phyloP scores from a whole-genome alignment of 108 stramenopile species.

The Cyclotella choctawhatcheeana region DNA sequence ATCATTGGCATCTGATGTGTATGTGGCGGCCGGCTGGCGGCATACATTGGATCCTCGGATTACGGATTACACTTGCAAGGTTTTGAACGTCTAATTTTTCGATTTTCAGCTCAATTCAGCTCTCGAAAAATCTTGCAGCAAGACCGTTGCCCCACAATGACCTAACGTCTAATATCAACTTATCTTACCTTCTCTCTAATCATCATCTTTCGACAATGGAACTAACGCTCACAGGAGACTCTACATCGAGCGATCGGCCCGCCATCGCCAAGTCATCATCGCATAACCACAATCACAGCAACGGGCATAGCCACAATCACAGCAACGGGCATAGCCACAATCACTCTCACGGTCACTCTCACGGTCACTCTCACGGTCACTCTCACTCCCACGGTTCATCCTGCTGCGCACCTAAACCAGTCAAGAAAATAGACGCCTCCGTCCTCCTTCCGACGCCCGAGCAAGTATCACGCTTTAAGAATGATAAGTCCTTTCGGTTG shows the following conservation, averaged over 20 bases:
- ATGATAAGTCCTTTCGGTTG: conserved; percentile 38
- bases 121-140: too few species aligned
- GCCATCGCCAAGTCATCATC: not conserved
- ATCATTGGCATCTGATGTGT: too few species aligned
- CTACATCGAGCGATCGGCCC: conserved; percentile 41
- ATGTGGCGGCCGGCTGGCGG: too few species aligned
- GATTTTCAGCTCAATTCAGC: too few species aligned
- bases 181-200: too few species aligned
- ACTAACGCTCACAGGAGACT: conserved; percentile 76
- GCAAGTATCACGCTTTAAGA: conserved; percentile 47
- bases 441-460: conserved; percentile 56
- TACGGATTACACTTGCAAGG: too few species aligned
- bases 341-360: conserved; percentile 40
- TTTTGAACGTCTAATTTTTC: too few species aligned
- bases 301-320: conserved; percentile 39
- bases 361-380: conserved; percentile 33
- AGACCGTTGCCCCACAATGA: too few species aligned
- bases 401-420: conserved; percentile 22
- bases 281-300: conserved; percentile 28
- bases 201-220: conserved; percentile 39
- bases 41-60: too few species aligned
- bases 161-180: too few species aligned
- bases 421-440: conserved; percentile 39
- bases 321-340: conserved; percentile 30
- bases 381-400: conserved; percentile 30